These are phyloP conservation scores for Nigrograna mackinnonii DNA, from an alignment of 2,329 filamentous ascomycete species.

Conservation along the genomic window DNA sequence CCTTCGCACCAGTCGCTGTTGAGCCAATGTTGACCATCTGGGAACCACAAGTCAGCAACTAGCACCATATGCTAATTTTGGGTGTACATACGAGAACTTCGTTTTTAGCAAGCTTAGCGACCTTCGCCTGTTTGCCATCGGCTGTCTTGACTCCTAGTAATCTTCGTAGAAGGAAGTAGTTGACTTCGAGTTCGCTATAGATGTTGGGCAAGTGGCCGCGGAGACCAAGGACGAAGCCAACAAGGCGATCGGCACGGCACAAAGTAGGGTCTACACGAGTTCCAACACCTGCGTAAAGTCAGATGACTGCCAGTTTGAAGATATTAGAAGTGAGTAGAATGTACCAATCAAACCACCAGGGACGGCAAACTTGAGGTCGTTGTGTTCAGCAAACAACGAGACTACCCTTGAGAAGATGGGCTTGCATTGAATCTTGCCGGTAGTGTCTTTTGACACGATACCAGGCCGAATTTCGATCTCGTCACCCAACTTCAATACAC, in stretches of 20 bases:
- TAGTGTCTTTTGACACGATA: slow-evolving; percentile 93
- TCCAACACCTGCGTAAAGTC: slow-evolving; percentile 69
- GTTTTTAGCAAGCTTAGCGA: slow-evolving; percentile 96
- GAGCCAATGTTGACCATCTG: slow-evolving; percentile 98
- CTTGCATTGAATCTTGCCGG: slow-evolving; percentile 92
- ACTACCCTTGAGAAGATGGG: slow-evolving; percentile 96
- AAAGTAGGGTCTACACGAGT: slow-evolving; percentile 97
- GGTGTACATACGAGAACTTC: slow-evolving; percentile 71
- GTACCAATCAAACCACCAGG: slow-evolving; percentile 87
- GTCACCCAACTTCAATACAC: slow-evolving; percentile 94
- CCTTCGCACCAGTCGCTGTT: slow-evolving; percentile 96
- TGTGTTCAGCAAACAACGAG: slow-evolving; percentile 94
- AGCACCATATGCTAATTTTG: neutral
- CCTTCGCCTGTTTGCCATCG: slow-evolving; percentile 99
- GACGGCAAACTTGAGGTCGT: slow-evolving; percentile 97
- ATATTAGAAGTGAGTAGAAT: slow-evolving; percentile 8
- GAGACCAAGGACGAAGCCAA: slow-evolving; percentile 95
- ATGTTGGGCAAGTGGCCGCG: slow-evolving; percentile 93
- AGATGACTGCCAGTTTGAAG: slow-evolving; percentile 7
- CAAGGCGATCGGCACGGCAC: slow-evolving; percentile 97
- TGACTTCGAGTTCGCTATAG: slow-evolving; percentile 95
- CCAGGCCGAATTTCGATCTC: slow-evolving; percentile 99
- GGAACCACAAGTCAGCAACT: slow-evolving; percentile 14
- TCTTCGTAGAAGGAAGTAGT: slow-evolving; percentile 96
- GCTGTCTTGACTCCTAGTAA: slow-evolving; percentile 96